Conservation (phyloP, 495 filamentous ascomycete species). For the Penicillium waksmanii region DNA sequence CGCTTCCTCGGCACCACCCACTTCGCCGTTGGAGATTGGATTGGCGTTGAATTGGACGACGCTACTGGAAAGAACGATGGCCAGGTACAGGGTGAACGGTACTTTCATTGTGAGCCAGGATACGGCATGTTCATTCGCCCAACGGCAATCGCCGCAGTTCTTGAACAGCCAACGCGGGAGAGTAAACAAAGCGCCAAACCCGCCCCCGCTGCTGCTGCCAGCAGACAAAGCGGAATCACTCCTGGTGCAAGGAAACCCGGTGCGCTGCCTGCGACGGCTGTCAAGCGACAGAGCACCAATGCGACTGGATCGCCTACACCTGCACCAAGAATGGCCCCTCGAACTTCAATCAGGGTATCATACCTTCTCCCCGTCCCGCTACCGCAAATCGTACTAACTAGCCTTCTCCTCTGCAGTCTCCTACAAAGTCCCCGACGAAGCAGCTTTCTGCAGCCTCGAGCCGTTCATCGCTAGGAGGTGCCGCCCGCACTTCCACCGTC, state of each 20-base stretch:
- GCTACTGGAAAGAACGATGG: conserved; percentile 94
- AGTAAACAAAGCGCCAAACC: conserved; percentile 39
- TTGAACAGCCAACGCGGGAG: conserved; percentile 59
- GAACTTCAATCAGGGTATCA: conserved; percentile 64
- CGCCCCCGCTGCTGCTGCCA: conserved; percentile 28
- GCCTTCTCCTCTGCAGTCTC: conserved; percentile 55
- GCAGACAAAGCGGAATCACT: conserved; percentile 38
- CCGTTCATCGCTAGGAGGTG: conserved; percentile 52
- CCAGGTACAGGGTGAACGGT: conserved; percentile 82
- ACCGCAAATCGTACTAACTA: conserved; percentile 13
- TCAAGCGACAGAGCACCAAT: conserved; percentile 69
- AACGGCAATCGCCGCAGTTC: conserved; percentile 55
- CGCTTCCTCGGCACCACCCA: conserved; percentile 79
- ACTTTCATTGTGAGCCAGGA: conserved; percentile 81
- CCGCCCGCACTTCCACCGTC: conserved; percentile 46
- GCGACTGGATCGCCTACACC: conserved; percentile 66
- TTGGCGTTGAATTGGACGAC: conserved; percentile 86
- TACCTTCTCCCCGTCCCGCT: not conserved
- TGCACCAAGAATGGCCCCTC: conserved; percentile 48
- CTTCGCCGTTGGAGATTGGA: conserved; percentile 83
- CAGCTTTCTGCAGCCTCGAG: conserved; percentile 63
- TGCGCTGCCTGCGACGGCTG: conserved; percentile 51
- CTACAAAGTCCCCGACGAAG: conserved; percentile 81
- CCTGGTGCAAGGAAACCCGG: conserved; percentile 41
- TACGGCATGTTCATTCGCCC: conserved; percentile 90